Evolutionary conservation across 192 early-diverging fungal genomes (phyloP), one percentile per base, ranked within the genome.

Genomic region (Coemansia sp.): DNA sequence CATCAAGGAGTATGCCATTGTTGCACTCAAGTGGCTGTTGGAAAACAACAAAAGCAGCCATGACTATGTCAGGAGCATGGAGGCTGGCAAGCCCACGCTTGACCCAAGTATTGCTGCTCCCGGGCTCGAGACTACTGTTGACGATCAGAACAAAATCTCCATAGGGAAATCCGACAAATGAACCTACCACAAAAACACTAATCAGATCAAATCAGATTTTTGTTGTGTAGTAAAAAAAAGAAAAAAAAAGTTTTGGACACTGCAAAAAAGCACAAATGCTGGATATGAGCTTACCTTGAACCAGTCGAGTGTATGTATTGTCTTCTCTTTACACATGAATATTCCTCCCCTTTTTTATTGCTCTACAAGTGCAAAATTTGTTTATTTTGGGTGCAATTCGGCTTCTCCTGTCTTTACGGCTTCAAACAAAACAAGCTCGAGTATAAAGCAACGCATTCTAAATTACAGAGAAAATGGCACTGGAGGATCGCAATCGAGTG

Each of bases 401-500:
- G n/a, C 48, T 17, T 49, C 46, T 49, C n/a, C 4, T 2, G 38
- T 48, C 42, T 5, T n/a, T 49, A n/a, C n/a, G 22, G 9, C 38
- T 53, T 10, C n/a, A 51, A 5, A 51, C 44, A 51, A 39, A 50
- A 50, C 13, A 53, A 7, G 25, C 7, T 10, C 7, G 19, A 19
- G 8, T 45, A 9, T 12, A 22, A 8, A 22, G 9, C 17, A 17
- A 8, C 19, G 17, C 41, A 58, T 16, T 40, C 9, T 58, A 58
- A 32, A 16, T 58, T 58, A 32, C 60, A 74, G 9, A n/a, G 16
- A 40, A 7, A 63, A 81, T 82, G 79, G 62, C 79, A 45, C 61
- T 77, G 61, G 65, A 66, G 59, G 76, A 83, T 68, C 75, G 81
- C 68, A 77, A 83, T 70, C 75, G 76, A 49, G 81, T 83, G n/a